Evolutionary conservation across 176 grass and related monocot genomes (phyloP).

Genomic region (Coix lacrymajobi): DNA sequence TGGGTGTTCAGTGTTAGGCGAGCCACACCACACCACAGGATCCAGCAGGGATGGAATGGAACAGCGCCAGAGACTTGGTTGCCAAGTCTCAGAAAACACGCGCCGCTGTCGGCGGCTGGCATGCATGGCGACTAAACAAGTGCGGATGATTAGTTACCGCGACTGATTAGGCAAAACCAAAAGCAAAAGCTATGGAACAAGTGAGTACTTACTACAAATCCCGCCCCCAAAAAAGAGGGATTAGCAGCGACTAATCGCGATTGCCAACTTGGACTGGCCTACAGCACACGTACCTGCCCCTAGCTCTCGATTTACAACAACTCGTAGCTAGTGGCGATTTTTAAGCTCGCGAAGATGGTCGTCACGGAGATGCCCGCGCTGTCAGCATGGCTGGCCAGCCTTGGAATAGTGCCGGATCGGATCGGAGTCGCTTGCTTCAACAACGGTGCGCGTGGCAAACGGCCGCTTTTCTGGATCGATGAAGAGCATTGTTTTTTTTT

Average conservation of each 20-base stretch:
- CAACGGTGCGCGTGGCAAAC: too few relatives aligned
- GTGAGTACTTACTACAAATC: too few relatives aligned
- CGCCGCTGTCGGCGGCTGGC: constrained; percentile 15
- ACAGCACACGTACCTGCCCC: background rate
- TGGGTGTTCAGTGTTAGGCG: background rate
- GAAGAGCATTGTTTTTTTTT: background rate
- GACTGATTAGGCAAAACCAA: too few relatives aligned
- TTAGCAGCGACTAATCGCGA: background rate
- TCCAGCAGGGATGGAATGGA: too few relatives aligned
- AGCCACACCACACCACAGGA: too few relatives aligned
- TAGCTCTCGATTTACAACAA: background rate
- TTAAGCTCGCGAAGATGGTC: background rate
- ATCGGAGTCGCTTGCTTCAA: background rate
- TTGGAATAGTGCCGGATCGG: background rate
- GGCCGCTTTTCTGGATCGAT: background rate
- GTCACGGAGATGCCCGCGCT: background rate
- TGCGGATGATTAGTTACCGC: background rate
- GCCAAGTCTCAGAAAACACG: constrained; percentile 1
- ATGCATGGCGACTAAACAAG: background rate
- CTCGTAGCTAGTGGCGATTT: background rate
- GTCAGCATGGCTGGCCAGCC: constrained; percentile 2
- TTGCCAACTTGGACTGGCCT: constrained; percentile 14
- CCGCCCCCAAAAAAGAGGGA: background rate
- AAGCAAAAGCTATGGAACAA: too few relatives aligned
- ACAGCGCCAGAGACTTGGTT: background rate